These are phyloP conservation scores for Rubroboletus satanas DNA, from an alignment of 768 basidiomycete species.

Conservation along the genomic window DNA sequence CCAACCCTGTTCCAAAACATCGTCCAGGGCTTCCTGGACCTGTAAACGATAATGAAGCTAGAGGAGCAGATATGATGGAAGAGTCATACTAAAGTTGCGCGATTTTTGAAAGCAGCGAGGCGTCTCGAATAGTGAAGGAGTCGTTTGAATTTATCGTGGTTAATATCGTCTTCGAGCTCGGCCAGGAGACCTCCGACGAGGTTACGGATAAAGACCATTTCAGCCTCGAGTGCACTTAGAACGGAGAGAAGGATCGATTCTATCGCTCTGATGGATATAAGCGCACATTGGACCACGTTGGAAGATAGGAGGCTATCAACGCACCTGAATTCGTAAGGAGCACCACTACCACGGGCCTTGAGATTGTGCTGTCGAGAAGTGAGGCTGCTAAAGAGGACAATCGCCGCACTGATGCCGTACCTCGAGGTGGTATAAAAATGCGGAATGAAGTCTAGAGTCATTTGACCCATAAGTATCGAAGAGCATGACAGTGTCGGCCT, in stretches of 20 bases:
- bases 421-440: conserved; percentile 85
- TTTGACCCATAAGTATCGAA: conserved; percentile 90
- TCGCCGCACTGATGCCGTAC: conserved; percentile 37
- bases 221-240: conserved; percentile 88
- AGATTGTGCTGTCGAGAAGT: conserved; percentile 65
- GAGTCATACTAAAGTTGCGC: conserved; percentile 69
- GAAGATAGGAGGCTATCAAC: conserved; percentile 16
- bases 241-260: conserved; percentile 93
- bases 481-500: conserved; percentile 85
- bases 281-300: conserved; percentile 10
- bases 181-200: conserved; percentile 87
- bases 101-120: conserved; percentile 83
- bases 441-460: conserved; percentile 81
- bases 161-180: conserved; percentile 93
- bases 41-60: conserved; percentile 29
- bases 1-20: conserved; percentile 84
- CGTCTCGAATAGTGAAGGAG: conserved; percentile 90
- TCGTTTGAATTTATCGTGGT: conserved; percentile 89
- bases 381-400: conserved; percentile 5
- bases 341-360: conserved; percentile 60
- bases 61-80: neutral
- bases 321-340: conserved; percentile 88
- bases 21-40: conserved; percentile 89
- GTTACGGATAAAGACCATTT: conserved; percentile 91
- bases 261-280: conserved; percentile 61